Evolutionary conservation across 2,329 filamentous ascomycete genomes (phyloP).

Genomic region (Monosporascus sp.): DNA sequence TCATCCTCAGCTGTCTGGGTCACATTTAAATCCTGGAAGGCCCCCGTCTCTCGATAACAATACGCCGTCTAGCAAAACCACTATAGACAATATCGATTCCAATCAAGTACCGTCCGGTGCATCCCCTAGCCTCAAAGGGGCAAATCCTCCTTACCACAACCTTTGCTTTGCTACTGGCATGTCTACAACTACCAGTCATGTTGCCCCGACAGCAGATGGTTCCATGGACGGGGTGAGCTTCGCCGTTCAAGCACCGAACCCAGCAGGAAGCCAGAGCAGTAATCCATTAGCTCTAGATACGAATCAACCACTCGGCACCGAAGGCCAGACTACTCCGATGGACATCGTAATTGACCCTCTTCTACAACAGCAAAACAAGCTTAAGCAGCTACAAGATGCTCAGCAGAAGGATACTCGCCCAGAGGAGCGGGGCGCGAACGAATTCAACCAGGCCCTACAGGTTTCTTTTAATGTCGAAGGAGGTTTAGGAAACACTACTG

Average conservation of each 20-base stretch:
- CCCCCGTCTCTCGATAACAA: background rate
- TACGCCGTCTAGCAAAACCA: background rate
- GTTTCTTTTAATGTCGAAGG: background rate
- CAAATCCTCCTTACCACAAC: background rate
- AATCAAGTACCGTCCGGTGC: background rate
- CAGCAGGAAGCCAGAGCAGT: background rate
- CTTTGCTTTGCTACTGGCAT: background rate
- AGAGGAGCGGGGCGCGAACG: background rate
- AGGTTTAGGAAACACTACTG: no score
- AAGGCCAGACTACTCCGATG: constrained; percentile 6
- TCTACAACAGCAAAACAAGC: constrained; percentile 17
- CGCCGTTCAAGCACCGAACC: background rate
- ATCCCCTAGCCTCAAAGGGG: background rate
- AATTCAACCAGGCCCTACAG: background rate
- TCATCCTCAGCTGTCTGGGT: background rate
- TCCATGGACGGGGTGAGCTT: background rate
- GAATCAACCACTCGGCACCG: background rate
- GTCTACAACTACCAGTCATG: background rate
- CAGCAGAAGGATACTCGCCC: background rate
- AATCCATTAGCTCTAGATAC: background rate
- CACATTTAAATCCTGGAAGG: no score
- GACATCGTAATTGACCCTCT: constrained; percentile 19
- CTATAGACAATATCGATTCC: background rate
- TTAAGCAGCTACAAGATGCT: constrained; percentile 8
- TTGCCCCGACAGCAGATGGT: background rate